Evolutionary conservation across 768 basidiomycete species (phyloP).

Genomic region (Suillus americanus): DNA sequence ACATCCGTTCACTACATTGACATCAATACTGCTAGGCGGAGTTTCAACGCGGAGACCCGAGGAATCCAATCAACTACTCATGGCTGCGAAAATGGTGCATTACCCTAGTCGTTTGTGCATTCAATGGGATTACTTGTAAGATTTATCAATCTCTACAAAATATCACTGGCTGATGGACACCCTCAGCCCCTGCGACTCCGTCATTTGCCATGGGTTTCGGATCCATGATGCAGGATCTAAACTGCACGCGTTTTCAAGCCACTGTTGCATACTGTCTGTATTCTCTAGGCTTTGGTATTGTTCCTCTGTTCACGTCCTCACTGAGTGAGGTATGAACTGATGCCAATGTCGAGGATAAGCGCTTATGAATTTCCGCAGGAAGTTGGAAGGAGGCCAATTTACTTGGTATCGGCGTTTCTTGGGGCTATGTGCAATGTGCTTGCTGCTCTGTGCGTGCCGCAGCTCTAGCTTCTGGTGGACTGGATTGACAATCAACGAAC

Average conservation of each 20-base stretch:
- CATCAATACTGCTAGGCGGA: constrained; percentile 30
- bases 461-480: neutral
- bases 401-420: constrained; percentile 47
- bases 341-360: neutral
- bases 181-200: constrained; percentile 49
- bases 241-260: constrained; percentile 44
- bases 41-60: constrained; percentile 34
- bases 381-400: constrained; percentile 61
- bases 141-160: neutral
- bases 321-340: constrained; percentile 56
- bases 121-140: constrained; percentile 28
- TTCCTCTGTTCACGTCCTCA: constrained; percentile 63
- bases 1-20: neutral
- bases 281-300: constrained; percentile 58
- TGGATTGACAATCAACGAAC: neutral
- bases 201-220: constrained; percentile 54
- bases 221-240: constrained; percentile 50
- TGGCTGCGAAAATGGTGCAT: constrained; percentile 40
- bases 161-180: neutral
- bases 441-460: constrained; percentile 23
- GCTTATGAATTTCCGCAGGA: constrained; percentile 30
- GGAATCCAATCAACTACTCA: constrained; percentile 39
- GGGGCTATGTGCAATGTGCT: constrained; percentile 43
- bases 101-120: constrained; percentile 31
- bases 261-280: constrained; percentile 52